phyloP scores from a whole-genome alignment of 352 stramenopile species.

The Phytophthora litchii region DNA sequence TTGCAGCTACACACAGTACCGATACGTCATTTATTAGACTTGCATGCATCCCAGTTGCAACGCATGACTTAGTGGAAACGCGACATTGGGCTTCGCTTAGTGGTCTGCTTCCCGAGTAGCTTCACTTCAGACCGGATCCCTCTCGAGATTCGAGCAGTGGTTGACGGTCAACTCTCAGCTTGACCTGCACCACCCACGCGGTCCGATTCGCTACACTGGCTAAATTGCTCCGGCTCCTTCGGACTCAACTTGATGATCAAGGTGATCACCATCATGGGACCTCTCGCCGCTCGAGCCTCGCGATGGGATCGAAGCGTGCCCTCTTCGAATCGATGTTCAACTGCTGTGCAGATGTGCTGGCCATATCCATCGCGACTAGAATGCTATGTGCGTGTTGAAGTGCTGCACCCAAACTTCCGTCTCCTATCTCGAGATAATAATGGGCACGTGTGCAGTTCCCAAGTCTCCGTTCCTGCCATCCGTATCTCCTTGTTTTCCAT shows the following conservation, averaged over 20 bases:
- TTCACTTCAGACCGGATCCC: constrained; percentile 18
- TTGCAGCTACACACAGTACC: background rate
- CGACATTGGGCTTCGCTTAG: constrained; percentile 21
- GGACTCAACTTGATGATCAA: constrained; percentile 4
- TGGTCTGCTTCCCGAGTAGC: constrained; percentile 25
- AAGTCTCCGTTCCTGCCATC: constrained; percentile 3
- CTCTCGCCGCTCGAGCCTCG: constrained; percentile 1
- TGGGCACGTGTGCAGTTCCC: constrained; percentile 5
- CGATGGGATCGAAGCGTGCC: constrained; percentile 17
- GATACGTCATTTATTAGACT: constrained; percentile 30
- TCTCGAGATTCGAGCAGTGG: constrained; percentile 20
- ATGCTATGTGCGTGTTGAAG: constrained; percentile 15
- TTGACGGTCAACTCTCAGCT: background rate
- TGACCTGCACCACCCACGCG: constrained; percentile 4
- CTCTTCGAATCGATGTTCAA: constrained; percentile 12
- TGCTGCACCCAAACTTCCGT: background rate
- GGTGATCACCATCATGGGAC: constrained; percentile 9
- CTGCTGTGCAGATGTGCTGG: constrained; percentile 17
- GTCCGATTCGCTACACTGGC: constrained; percentile 10
- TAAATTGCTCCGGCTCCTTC: constrained; percentile 23
- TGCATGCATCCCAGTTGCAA: background rate
- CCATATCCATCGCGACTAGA: constrained; percentile 18
- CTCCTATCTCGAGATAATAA: constrained; percentile 27
- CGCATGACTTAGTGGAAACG: constrained; percentile 27
- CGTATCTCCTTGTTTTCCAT: constrained; percentile 23